Percentiles rank a stretch among this genome's conserved stretches.
Evolutionary conservation across 495 filamentous ascomycete species (phyloP).

Genomic region (Platismatia glauca): DNA sequence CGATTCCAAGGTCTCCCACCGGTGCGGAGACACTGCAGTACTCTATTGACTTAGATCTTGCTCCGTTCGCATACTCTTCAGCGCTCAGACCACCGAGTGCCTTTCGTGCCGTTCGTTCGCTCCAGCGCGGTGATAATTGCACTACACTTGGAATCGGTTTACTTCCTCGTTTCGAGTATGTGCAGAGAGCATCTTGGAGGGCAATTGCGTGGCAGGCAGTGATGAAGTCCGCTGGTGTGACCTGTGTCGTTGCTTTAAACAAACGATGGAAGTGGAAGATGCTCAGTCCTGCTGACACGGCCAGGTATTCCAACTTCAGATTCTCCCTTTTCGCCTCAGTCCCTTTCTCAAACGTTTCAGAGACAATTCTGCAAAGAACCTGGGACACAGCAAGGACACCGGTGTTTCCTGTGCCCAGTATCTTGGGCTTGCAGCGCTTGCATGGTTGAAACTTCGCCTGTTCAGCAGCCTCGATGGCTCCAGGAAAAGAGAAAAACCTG

Average conservation of each 20-base stretch:
- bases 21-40: slow-evolving; percentile 1
- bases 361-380: slow-evolving; percentile 13
- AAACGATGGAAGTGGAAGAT: slow-evolving; percentile 56
- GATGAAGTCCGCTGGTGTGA: slow-evolving; percentile 49
- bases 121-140: slow-evolving; percentile 9
- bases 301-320: slow-evolving; percentile 43
- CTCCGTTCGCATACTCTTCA: slow-evolving; percentile 9
- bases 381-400: slow-evolving; percentile 37
- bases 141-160: neutral
- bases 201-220: slow-evolving; percentile 17
- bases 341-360: slow-evolving; percentile 36
- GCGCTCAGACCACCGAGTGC: slow-evolving; percentile 12
- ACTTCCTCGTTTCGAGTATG: neutral
- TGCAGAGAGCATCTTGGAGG: slow-evolving; percentile 10
- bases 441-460: slow-evolving; percentile 51
- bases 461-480: slow-evolving; percentile 38
- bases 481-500: slow-evolving; percentile 46
- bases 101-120: slow-evolving; percentile 11
- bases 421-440: slow-evolving; percentile 54
- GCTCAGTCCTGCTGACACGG: slow-evolving; percentile 45
- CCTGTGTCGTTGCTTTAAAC: slow-evolving; percentile 49
- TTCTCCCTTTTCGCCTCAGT: slow-evolving; percentile 27
- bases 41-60: neutral
- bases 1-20: slow-evolving; percentile 4
- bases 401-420: slow-evolving; percentile 31